phyloP scores from a whole-genome alignment of 2,329 filamentous ascomycete species.

The Sporothrix curviconia region DNA sequence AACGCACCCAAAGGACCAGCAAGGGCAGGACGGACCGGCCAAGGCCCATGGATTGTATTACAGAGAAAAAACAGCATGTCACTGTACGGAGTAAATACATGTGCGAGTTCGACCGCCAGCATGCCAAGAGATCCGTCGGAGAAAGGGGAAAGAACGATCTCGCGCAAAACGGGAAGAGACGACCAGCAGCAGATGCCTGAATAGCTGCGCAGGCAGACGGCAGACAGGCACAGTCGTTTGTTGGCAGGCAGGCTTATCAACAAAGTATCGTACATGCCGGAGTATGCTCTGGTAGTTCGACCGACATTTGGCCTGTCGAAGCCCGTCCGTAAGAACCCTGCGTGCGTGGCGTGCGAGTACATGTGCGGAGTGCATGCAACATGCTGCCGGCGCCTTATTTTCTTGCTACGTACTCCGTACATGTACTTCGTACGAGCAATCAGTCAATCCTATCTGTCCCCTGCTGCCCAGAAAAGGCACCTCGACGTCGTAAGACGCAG shows the following conservation, averaged over 20 bases:
- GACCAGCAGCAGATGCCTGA: slow-evolving; percentile 1
- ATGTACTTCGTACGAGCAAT: too few species aligned
- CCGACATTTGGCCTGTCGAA: not conserved
- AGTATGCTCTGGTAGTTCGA: not conserved
- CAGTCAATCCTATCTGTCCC: too few species aligned
- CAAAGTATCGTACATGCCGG: too few species aligned
- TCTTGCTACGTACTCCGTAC: slow-evolving; percentile 5
- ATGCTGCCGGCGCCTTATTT: not conserved
- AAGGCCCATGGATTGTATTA: not conserved
- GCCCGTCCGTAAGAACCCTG: too few species aligned
- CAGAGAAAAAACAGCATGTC: too few species aligned
- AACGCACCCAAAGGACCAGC: not conserved
- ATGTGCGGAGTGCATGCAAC: not conserved
- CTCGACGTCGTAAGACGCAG: not conserved
- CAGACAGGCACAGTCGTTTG: too few species aligned
- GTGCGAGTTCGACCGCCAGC: too few species aligned
- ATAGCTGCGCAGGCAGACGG: too few species aligned
- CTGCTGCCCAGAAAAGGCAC: slow-evolving; percentile 2
- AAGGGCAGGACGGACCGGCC: not conserved
- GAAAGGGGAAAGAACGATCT: not conserved
- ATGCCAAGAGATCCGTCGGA: not conserved
- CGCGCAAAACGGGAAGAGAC: not conserved
- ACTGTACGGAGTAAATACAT: too few species aligned
- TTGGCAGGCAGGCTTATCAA: too few species aligned
- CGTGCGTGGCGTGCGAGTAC: too few species aligned